These are phyloP conservation scores for Aspergillus biplanus DNA, from an alignment of 495 filamentous ascomycete species.

Conservation along the genomic window DNA sequence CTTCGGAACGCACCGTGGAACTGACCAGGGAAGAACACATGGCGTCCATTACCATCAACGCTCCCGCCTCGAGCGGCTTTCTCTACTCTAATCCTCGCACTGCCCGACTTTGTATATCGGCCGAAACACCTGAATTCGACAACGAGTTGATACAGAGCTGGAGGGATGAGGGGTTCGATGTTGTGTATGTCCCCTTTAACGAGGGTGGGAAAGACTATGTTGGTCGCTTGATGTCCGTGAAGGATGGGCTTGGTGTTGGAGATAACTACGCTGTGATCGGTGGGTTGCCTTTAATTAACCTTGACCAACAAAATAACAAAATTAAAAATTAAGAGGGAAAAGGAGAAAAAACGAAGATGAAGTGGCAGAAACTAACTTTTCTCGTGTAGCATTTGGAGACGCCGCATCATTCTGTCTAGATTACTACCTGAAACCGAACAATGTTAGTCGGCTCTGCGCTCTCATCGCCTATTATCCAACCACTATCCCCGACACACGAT, in stretches of 20 bases:
- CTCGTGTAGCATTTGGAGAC: conserved; percentile 55
- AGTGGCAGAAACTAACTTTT: neutral
- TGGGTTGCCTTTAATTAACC: conserved; percentile 24
- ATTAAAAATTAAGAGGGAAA: neutral
- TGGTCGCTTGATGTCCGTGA: conserved; percentile 46
- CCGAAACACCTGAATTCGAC: conserved; percentile 67
- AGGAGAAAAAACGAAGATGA: too few species aligned
- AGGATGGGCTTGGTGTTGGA: conserved; percentile 50
- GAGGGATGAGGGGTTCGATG: conserved; percentile 69
- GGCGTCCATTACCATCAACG: conserved; percentile 46
- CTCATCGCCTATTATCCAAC: conserved; percentile 66
- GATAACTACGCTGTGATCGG: conserved; percentile 56
- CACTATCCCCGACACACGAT: conserved; percentile 51
- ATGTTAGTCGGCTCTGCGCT: conserved; percentile 48
- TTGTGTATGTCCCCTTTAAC: conserved; percentile 61
- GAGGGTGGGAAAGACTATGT: conserved; percentile 58
- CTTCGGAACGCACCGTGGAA: neutral
- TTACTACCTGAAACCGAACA: conserved; percentile 52
- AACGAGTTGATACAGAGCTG: conserved; percentile 56
- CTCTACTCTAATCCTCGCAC: conserved; percentile 45
- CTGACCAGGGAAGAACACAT: conserved; percentile 18
- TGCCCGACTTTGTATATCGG: conserved; percentile 65
- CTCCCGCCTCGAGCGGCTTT: conserved; percentile 41
- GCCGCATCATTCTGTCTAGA: conserved; percentile 62
- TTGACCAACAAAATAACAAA: too few species aligned